A percentile compares a stretch with the other conserved stretches of the same genome.
Evolutionary conservation across 202 grass and related monocot genomes (phyloP).

Genomic region (Schoenoplectus triqueter): DNA sequence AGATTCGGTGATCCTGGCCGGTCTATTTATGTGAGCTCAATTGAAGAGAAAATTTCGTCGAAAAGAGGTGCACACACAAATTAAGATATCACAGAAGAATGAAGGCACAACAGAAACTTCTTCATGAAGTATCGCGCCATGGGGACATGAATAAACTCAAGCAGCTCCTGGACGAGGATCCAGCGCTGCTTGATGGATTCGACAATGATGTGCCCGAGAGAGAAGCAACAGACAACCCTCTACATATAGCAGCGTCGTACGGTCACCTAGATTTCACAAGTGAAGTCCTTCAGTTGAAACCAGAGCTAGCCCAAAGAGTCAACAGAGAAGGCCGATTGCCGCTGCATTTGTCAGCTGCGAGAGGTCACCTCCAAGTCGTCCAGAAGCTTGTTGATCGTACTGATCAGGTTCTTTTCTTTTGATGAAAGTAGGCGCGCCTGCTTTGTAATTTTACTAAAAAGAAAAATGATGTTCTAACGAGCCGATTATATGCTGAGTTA

Average conservation of each 20-base stretch:
- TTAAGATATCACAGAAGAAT: neutral
- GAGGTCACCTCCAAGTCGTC: neutral
- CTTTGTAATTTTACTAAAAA: too few relatives aligned
- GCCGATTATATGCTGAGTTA: too few relatives aligned
- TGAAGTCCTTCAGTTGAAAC: neutral
- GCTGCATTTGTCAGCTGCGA: neutral
- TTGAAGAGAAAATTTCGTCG: too few relatives aligned
- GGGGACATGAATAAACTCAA: neutral
- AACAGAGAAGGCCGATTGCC: neutral
- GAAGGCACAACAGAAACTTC: neutral
- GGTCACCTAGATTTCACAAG: neutral
- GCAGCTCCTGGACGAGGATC: neutral
- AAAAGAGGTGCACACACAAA: too few relatives aligned
- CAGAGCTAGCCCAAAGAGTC: neutral
- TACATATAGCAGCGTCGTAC: neutral
- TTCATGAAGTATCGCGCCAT: neutral
- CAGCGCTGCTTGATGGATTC: neutral
- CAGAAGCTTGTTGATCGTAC: neutral
- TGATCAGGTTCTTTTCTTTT: neutral
- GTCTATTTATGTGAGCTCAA: too few relatives aligned
- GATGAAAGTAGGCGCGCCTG: too few relatives aligned
- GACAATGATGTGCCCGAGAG: neutral
- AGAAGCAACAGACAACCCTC: neutral
- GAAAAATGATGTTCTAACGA: too few relatives aligned
- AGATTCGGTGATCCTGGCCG: too few relatives aligned